Percentiles rank a stretch among this genome's conserved stretches.
Evolutionary conservation across 129 eudicot genomes (phyloP).

Genomic region (Flaveria robusta): DNA sequence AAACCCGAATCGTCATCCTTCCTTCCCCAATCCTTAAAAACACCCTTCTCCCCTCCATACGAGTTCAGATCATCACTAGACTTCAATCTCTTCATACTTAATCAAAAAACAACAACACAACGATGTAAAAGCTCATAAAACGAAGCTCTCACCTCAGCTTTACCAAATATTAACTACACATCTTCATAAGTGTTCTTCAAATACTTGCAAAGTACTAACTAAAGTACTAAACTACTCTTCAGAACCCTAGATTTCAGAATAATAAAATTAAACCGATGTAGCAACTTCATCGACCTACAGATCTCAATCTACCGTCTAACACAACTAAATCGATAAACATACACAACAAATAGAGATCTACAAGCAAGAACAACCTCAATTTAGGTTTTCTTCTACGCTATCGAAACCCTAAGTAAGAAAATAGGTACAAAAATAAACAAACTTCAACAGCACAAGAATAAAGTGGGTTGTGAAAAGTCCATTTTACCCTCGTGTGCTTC

Average conservation of each 20-base stretch:
- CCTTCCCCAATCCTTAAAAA: constrained; percentile 70
- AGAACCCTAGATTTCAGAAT: constrained; percentile 37
- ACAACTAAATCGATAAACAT: constrained; percentile 27
- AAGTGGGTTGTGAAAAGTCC: no score
- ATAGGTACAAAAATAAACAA: constrained; percentile 22
- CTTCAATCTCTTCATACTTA: constrained; percentile 79
- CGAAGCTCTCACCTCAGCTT: constrained; percentile 4
- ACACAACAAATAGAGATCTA: constrained; percentile 4
- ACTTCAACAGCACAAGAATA: no score
- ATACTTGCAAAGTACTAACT: constrained; percentile 18
- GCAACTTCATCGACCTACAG: constrained; percentile 28
- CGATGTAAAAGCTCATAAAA: constrained; percentile 14
- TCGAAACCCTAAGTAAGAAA: constrained; percentile 32
- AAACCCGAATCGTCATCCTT: constrained; percentile 58
- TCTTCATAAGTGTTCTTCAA: not conserved
- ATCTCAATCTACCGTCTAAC: constrained; percentile 35
- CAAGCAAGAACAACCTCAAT: not conserved
- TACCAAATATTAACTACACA: constrained; percentile 11
- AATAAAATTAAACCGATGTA: constrained; percentile 25
- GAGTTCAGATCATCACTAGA: constrained; percentile 80
- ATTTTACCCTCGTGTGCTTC: no score
- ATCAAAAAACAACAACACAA: constrained; percentile 9
- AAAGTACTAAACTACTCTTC: not conserved
- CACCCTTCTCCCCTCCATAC: constrained; percentile 74
- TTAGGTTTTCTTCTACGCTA: constrained; percentile 15